Base-by-base conservation (phyloP, 202 grass and related monocot genomes). In the Alloteropsis angusta region DNA sequence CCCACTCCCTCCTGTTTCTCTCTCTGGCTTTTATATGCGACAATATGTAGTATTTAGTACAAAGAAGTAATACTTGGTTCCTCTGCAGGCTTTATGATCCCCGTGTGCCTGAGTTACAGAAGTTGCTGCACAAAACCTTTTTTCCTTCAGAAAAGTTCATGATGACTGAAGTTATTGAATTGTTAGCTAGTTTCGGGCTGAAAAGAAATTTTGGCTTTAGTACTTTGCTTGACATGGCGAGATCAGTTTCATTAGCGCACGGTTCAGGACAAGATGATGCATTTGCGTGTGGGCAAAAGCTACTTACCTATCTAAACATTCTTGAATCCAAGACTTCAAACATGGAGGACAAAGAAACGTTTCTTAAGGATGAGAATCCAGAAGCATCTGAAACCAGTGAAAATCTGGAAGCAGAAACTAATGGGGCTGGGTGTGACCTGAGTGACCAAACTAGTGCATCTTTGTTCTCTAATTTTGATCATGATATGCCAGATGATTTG, bases 51-150 rank as follows among this genome's bases (percentile, higher is more conserved):
- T 52, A 74, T 85, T 85, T 85, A 64, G 37, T 84, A 76, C 59
- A 71, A 71, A 60, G 15, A 77, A 66, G 34, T 80, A 61, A 77
- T 71, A 56, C 10, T 55, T 83, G 76, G 68, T 82, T 79, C 65
- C 5, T 71, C 67, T 84, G 59, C 85, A 97, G 95, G 85, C 91
- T 97, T 77, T 97, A 97, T 73, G 95, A 97, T 97, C 95, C 91
- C 88, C 87, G 89, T 78, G 78, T 97, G 57, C 85, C 89, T 75
- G 89, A 86, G 68, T 82, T 97, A 73, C 85, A 83, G 65, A 89
- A 84, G 80, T 80, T 97, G 22, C 85, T 97, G 83, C 87, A 94
- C 79, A 90, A 94, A 83, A 85, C 91, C 36, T 97, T 94, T 71
- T 97, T 97, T 88, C 95, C 91, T 85, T 97, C 87, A 13, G 88